phyloP scores from a whole-genome alignment of 495 filamentous ascomycete genomes.

The Platismatia glauca region DNA sequence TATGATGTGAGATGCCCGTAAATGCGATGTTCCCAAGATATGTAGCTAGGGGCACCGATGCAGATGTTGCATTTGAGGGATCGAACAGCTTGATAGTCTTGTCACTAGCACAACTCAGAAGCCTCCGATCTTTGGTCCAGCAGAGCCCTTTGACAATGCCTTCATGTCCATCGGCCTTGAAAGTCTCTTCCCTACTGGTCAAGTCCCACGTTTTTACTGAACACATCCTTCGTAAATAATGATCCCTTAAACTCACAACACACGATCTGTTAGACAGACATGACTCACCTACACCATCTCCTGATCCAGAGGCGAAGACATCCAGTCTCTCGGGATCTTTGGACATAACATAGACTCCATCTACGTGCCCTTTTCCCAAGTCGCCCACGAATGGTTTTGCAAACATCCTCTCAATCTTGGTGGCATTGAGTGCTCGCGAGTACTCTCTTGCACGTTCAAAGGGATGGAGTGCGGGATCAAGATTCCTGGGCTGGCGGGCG shows the following conservation, averaged over 20 bases:
- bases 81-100: conserved; percentile 83
- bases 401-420: conserved; percentile 93
- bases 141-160: conserved; percentile 86
- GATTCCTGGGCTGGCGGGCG: conserved; percentile 68
- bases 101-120: conserved; percentile 86
- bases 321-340: conserved; percentile 63
- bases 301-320: conserved; percentile 67
- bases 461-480: conserved; percentile 87
- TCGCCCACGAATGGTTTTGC: conserved; percentile 85
- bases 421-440: conserved; percentile 77
- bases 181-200: conserved; percentile 65
- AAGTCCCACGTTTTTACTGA: conserved; percentile 82
- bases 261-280: background rate
- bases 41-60: conserved; percentile 60
- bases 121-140: conserved; percentile 74
- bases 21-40: conserved; percentile 77
- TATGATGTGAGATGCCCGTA: conserved; percentile 76
- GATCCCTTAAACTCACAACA: background rate
- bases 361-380: conserved; percentile 77
- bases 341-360: conserved; percentile 73
- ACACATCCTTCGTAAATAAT: background rate
- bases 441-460: conserved; percentile 94
- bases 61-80: conserved; percentile 63
- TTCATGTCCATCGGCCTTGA: conserved; percentile 72
- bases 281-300: conserved; percentile 54